Percentiles rank a stretch among this genome's conserved stretches.
Evolutionary conservation across 306 rosid species (phyloP).

Genomic region (peach (Prunus persica)): DNA sequence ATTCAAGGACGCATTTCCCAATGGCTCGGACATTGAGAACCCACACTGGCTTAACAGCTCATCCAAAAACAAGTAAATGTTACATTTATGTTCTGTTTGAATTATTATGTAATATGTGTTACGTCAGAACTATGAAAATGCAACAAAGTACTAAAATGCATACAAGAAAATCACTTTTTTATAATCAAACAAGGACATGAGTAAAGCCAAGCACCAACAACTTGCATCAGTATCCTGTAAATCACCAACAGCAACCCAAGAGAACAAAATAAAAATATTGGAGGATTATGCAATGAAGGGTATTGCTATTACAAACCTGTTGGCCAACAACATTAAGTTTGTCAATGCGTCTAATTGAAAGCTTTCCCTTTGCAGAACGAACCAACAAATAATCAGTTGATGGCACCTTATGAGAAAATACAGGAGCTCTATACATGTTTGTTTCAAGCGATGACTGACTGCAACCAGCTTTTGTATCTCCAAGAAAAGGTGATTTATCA

Average conservation of each 20-base stretch:
- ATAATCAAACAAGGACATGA: no score
- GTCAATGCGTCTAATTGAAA: conserved; percentile 87
- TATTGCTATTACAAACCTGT: conserved; percentile 57
- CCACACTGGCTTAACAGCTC: no score
- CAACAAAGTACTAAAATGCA: no score
- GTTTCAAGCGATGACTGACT: conserved; percentile 91
- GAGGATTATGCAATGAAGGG: conserved; percentile 12
- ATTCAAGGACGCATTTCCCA: no score
- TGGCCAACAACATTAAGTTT: conserved; percentile 81
- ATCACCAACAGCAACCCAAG: background rate
- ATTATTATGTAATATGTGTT: no score
- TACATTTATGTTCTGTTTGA: no score
- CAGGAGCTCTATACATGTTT: conserved; percentile 94
- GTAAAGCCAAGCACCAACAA: no score
- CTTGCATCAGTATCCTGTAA: background rate
- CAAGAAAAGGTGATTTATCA: conserved; percentile 95
- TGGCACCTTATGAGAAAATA: conserved; percentile 84
- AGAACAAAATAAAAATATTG: background rate
- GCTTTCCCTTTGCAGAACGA: conserved; percentile 94
- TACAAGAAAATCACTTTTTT: no score
- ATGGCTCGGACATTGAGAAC: no score
- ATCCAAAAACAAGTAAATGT: no score
- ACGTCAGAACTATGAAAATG: no score
- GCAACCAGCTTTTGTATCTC: conserved; percentile 81
- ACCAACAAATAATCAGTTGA: conserved; percentile 80